Base-by-base conservation (phyloP, 495 filamentous ascomycete genomes). In the Penicillium lividum region DNA sequence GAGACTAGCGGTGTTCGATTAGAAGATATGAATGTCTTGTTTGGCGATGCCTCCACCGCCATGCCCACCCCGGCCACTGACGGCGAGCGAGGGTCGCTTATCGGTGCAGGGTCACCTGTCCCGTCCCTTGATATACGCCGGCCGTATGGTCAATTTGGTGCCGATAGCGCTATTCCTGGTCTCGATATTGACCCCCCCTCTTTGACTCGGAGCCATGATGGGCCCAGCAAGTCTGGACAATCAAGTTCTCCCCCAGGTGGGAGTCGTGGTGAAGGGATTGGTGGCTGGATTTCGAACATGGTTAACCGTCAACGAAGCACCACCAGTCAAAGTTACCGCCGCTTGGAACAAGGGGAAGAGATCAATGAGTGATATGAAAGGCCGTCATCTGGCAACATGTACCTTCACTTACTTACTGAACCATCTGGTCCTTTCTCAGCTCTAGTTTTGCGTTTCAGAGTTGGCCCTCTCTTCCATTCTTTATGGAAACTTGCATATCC, bases 1-100 rank as follows among this genome's bases (percentile, higher is more conserved):
- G 94, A 98, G 75, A 98, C 94, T 0, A 91, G 91, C 64, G 93
- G 93, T 58, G 87, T 98, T 63, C 86, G 92, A 59, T 81, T 98
- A 59, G 94, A 98, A 75, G 95, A 98, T 63, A 98, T 98, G 94
- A 88, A 95, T 69, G 71, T 80, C 22, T 74, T 97, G 9, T 97
- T 97, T 66, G 93, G 93, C 45, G 93, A 97, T 73, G 89, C 91
- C 33, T 91, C 89, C 9, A 89, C 86, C 6, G 80, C 82, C n/a
- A 86, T 88, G 80, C 86, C 87, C 3, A 90, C 88, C 1, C 88
- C 88, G 9, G 75, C 81, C 16, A 86, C 85, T 10, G 79, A 88
- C 38, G 86, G 79, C 9, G 92, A 96, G 69, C 83, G 85, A 8
- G 89, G 87, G 15, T 91, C 90, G 22, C 77, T 95, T 11, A 83